Base-by-base conservation (phyloP, 2,329 filamentous ascomycete genomes). In the Xylariaceae sp. region DNA sequence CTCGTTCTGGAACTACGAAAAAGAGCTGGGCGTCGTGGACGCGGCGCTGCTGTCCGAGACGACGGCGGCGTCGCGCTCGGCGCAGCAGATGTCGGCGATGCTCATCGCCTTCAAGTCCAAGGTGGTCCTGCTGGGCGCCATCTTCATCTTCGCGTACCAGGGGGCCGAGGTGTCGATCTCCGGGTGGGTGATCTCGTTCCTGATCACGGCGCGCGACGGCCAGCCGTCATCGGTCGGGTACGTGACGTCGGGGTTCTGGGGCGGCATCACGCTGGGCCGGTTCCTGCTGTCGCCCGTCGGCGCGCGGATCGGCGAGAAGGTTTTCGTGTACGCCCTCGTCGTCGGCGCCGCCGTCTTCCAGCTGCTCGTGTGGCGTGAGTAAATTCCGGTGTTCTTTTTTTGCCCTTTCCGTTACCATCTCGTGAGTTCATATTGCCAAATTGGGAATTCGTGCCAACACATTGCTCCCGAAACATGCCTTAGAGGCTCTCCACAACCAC, bases 101-200 rank as follows among this genome's bases (percentile, higher is more conserved):
- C 65, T 81, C 46, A 61, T 81, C 66, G 75, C 77, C 58, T 70
- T 82, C 69, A 74, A 77, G 73, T 66, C 79, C 75, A 70, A 83
- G 29, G 80, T 86, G 3, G 90, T 92, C 0, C 73, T 95, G 1
- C 79, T 95, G 0, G 89, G 90, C 2, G 88, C 90, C 0, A 71
- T 91, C 9, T 95, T 95, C 77, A 89, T 95, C 71, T 95, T 96
- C 71, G 85, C 87, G 21, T 96, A 96, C 71, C 90, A 95, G 73
- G 91, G 90, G 32, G 88, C 89, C 37, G 91, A 96, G 73, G 90
- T 96, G 16, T 87, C 87, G 14, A 90, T 93, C 61, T 90, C 88
- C 0, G 90, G 91, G 50, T 96, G 91, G 91, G 88, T 93, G 47
- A 91, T 93, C 59, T 91, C 89, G 2, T 96, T 93, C 75, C 77